Evolutionary conservation across 345 rosid genomes (phyloP), one percentile per base, ranked within the genome.

Genomic region (Nasturtium officinale): DNA sequence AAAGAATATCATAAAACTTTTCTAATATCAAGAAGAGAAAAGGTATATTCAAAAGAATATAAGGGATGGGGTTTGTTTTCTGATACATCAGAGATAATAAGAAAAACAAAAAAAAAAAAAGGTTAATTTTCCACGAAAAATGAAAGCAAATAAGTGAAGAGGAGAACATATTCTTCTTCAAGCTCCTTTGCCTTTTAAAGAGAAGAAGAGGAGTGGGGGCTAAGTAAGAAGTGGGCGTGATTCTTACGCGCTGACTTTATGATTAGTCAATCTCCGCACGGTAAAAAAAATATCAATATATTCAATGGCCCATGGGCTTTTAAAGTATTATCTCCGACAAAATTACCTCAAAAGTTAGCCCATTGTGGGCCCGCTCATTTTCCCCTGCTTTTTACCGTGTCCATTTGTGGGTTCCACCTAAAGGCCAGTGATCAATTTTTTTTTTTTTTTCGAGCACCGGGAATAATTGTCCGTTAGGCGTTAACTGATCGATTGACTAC

Each of bases 141-240:
- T 15, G 58, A 72, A 47, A 53, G 77, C 78, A 69, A 69, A 75
- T 76, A 78, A 75, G 78, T 23, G 73, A 75, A 51, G 65, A 73
- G 13, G 55, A 77, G 87, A 85, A 89, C 85, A 80, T 85, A 89
- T 89, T 85, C 94, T 10, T 38, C 51, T 56, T 45, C 21, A 2
- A 45, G 8, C 18, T 33, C 25, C 52, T 43, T 25, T 40, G 77
- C 78, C 77, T 64, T 10, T 40, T 54, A 56, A 21, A 37, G 28
- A 61, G 58, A 9, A 50, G 71, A 17, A 16, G 67, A 29, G 18
- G 11, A n/a, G 72, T 65, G 72, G 58, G 77, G 70, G 43, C 47
- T 50, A 52, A 58, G 73, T 80, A 81, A 71, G 40, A 72, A 71
- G 83, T 79, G 81, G 80, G 87, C 89, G 90, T 87, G 77, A 37